Percentiles rank a stretch among this genome's conserved stretches.
Conservation (phyloP, 1,284 basidiomycete species). For the Anthracocystis setariae region DNA sequence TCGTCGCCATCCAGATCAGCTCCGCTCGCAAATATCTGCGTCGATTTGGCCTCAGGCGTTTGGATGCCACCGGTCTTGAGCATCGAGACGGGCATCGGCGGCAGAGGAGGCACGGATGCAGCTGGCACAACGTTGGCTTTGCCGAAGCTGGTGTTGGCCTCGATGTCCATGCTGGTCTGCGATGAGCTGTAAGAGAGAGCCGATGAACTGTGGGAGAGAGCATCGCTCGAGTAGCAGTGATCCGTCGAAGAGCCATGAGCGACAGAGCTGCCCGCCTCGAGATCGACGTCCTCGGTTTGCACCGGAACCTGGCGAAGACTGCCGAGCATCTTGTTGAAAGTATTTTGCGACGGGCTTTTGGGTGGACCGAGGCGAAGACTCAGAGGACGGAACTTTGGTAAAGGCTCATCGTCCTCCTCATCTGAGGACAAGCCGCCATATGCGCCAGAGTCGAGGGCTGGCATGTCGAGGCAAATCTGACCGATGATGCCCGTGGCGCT, state of each 20-base stretch:
- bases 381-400: slow-evolving; percentile 32
- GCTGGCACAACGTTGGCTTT: slow-evolving; percentile 47
- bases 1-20: background rate
- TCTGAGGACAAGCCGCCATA: slow-evolving; percentile 7
- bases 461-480: slow-evolving; percentile 37
- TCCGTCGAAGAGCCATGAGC: slow-evolving; percentile 14
- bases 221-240: slow-evolving; percentile 37
- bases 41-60: slow-evolving; percentile 11
- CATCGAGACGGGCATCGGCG: slow-evolving; percentile 38
- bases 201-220: slow-evolving; percentile 41
- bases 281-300: slow-evolving; percentile 15
- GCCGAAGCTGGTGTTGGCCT: slow-evolving; percentile 44
- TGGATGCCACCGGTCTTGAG: slow-evolving; percentile 17
- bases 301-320: slow-evolving; percentile 20
- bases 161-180: slow-evolving; percentile 39
- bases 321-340: slow-evolving; percentile 36
- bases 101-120: slow-evolving; percentile 34
- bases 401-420: slow-evolving; percentile 8
- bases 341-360: slow-evolving; percentile 35
- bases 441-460: slow-evolving; percentile 9
- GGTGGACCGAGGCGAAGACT: slow-evolving; percentile 44
- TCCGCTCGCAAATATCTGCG: slow-evolving; percentile 11
- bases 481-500: slow-evolving; percentile 37
- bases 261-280: slow-evolving; percentile 32
- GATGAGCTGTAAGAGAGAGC: slow-evolving; percentile 42